Evolutionary conservation across 208 protist species (phyloP).

Genomic region (Wallacemonas sp.): DNA sequence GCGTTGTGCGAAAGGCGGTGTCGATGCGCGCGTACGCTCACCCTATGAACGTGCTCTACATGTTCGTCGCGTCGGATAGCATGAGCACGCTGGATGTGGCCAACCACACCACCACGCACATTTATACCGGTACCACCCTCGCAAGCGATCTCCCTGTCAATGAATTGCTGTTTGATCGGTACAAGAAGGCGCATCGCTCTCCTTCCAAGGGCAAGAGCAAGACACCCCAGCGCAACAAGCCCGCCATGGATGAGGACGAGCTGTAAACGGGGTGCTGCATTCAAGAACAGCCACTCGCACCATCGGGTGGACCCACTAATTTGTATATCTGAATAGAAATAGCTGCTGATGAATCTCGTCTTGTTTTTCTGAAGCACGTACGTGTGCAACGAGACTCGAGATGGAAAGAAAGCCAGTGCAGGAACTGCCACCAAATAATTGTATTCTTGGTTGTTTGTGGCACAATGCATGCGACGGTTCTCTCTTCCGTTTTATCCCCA

Average conservation of each 20-base stretch:
- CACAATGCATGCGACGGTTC: too few species aligned
- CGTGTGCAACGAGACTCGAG: too few species aligned
- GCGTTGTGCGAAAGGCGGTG: slow-evolving; percentile 26
- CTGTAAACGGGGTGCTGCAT: slow-evolving; percentile 9
- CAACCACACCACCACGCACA: slow-evolving; percentile 21
- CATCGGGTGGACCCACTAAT: background rate
- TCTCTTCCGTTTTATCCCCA: too few species aligned
- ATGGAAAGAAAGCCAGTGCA: too few species aligned
- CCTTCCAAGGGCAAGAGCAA: background rate
- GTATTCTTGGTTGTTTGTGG: too few species aligned
- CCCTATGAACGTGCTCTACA: slow-evolving; percentile 56
- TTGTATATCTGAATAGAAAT: too few species aligned
- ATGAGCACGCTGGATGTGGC: slow-evolving; percentile 27
- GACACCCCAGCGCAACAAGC: background rate
- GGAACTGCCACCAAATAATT: too few species aligned
- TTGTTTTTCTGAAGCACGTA: too few species aligned
- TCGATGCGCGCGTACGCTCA: slow-evolving; percentile 52
- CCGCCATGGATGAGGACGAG: slow-evolving; percentile 1
- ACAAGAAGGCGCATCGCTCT: slow-evolving; percentile 41
- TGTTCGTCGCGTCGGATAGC: slow-evolving; percentile 44
- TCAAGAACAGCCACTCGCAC: background rate
- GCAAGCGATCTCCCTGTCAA: slow-evolving; percentile 43
- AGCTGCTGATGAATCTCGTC: too few species aligned
- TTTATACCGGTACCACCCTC: slow-evolving; percentile 26
- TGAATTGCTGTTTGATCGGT: slow-evolving; percentile 77